phyloP scores from a whole-genome alignment of 441 rosid genomes.

The Pelargonium fulgidum region DNA sequence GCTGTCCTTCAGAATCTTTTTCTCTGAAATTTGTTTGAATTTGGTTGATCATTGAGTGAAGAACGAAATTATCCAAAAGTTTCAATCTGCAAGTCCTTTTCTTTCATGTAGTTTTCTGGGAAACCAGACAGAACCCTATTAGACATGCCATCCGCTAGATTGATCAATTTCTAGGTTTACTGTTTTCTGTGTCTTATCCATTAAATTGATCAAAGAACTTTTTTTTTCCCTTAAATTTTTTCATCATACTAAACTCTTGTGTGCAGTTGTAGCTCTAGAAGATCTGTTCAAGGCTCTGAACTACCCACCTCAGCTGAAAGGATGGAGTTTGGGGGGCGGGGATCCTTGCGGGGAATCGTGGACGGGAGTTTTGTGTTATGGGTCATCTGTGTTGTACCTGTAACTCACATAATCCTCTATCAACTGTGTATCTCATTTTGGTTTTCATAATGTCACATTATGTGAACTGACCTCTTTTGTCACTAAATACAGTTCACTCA shows the following conservation, averaged over 20 bases:
- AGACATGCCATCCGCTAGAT: no score
- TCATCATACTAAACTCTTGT: constrained; percentile 7
- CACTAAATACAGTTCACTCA: constrained; percentile 42
- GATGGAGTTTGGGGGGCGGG: constrained; percentile 66
- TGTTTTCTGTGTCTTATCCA: not conserved
- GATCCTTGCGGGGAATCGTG: constrained; percentile 85
- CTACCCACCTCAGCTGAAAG: constrained; percentile 51
- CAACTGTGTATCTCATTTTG: not conserved
- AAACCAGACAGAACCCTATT: constrained; percentile 15
- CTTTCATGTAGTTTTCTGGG: constrained; percentile 10
- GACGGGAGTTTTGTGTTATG: constrained; percentile 77
- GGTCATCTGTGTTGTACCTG: constrained; percentile 62
- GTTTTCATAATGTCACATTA: not conserved
- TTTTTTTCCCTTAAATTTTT: not conserved
- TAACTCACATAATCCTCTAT: constrained; percentile 24
- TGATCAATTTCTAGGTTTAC: no score
- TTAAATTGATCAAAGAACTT: not conserved
- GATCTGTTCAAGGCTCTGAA: constrained; percentile 55
- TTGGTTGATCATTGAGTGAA: not conserved
- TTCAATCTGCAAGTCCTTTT: not conserved
- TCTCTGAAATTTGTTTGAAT: not conserved
- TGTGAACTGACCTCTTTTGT: constrained; percentile 9
- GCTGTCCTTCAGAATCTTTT: not conserved
- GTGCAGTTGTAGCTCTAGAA: constrained; percentile 59
- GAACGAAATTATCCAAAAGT: not conserved